Conservation (phyloP, 495 filamentous ascomycete genomes). For the Umbilicaria muhlenbergii region DNA sequence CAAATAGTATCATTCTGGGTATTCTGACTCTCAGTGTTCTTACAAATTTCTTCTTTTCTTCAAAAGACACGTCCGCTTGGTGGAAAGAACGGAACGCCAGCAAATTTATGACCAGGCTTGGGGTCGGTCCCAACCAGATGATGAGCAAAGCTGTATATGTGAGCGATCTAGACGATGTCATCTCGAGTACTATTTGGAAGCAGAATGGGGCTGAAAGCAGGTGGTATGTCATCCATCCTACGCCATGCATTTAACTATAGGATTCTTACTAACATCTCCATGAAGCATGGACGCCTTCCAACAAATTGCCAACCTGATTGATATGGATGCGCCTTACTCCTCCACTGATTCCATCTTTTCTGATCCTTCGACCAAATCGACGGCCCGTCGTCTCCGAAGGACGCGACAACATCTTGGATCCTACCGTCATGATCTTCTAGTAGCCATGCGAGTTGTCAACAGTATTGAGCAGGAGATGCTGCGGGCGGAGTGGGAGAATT, state of each 20-base stretch:
- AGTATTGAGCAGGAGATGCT: conserved; percentile 74
- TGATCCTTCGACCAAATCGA: conserved; percentile 35
- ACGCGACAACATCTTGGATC: conserved; percentile 67
- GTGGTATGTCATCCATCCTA: conserved; percentile 16
- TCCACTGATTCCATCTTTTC: conserved; percentile 25
- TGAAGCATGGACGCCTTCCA: conserved; percentile 36
- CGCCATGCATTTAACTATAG: neutral
- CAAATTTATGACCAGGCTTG: conserved; percentile 63
- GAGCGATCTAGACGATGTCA: conserved; percentile 59
- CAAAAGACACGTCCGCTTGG: conserved; percentile 53
- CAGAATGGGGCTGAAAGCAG: conserved; percentile 10
- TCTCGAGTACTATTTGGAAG: conserved; percentile 19
- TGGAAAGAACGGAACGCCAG: conserved; percentile 71
- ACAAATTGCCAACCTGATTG: conserved; percentile 33
- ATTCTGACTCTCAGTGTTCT: conserved; percentile 50
- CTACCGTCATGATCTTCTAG: conserved; percentile 83
- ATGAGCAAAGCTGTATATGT: conserved; percentile 82
- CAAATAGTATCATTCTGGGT: conserved; percentile 57
- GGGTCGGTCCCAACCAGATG: conserved; percentile 57
- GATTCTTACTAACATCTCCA: neutral
- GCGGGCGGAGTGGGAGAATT: conserved; percentile 77
- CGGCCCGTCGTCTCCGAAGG: conserved; percentile 50
- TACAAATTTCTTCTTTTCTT: conserved; percentile 56
- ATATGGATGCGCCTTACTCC: conserved; percentile 34
- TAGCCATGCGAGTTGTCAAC: conserved; percentile 82